A percentile compares a stretch with the other conserved stretches of the same genome.
Conservation (phyloP, 2,329 filamentous ascomycete species). For the Cladophialophora bantiana region DNA sequence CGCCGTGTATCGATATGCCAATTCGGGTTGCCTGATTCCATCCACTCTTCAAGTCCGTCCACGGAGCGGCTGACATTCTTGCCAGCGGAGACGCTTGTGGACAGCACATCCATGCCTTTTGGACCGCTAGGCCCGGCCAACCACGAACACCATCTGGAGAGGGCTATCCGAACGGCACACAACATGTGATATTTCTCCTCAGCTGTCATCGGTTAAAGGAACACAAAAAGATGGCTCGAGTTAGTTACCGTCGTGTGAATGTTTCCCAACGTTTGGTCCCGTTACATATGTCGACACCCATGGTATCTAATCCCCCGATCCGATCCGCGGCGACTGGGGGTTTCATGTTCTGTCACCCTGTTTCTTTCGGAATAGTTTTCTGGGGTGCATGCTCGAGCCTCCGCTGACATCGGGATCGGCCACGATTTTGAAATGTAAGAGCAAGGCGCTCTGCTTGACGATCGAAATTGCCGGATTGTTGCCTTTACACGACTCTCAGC, state of each 20-base stretch:
- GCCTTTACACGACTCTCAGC: background rate
- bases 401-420: background rate
- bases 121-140: slow-evolving; percentile 5
- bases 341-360: background rate
- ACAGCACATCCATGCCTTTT: slow-evolving; percentile 19
- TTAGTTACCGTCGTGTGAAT: background rate
- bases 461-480: background rate
- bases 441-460: background rate
- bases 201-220: background rate
- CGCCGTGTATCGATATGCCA: slow-evolving; percentile 2
- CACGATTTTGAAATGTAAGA: background rate
- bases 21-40: slow-evolving; percentile 16
- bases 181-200: background rate
- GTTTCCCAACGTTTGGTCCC: background rate
- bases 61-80: slow-evolving; percentile 12
- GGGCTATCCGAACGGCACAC: background rate
- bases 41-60: slow-evolving; percentile 21
- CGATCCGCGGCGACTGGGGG: background rate
- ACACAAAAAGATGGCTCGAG: background rate
- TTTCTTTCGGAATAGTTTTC: background rate
- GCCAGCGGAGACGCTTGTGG: background rate
- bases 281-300: background rate
- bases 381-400: background rate
- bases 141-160: background rate
- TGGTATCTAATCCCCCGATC: background rate